Base-by-base conservation (phyloP, 805 yeast genomes). In the Ogataea salicorniae region DNA sequence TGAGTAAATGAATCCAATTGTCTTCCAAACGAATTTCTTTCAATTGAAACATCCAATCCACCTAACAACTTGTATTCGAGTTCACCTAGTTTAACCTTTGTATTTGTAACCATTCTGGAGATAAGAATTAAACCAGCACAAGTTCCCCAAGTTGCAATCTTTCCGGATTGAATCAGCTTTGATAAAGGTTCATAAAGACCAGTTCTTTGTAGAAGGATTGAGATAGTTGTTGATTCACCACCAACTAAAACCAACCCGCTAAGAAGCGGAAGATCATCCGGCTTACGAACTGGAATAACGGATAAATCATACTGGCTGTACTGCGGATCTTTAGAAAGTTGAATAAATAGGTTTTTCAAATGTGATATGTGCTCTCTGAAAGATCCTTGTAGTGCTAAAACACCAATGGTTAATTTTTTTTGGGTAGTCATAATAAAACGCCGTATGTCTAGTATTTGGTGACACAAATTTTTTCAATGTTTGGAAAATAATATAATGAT, bases 111-210 rank as follows among this genome's bases (percentile, higher is more conserved):
- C 41, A 73, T 70, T 46, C 74, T 70, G 7, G 90, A 75, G 22
- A 87, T 68, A 53, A 85, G 73, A 44, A 87, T 86, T 55, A 87
- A 68, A 2, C 95, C 95, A 3, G 95, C 95, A 64, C 95, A 87
- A 1, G 95, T 87, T 0, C 95, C 95, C 95, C 95, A 87, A 13
- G 80, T 75, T 1, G 87, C 81, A 9, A 62, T 46, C 50, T 75
- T 77, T 18, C 68, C 66, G 7, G 74, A 67, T 42, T 74, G 70
- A 22, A 81, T 78, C 61, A 76, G 80, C 13, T 68, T 60, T 37
- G 72, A 64, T 46, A 86, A 66, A 2, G 85, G 84, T 23, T 73
- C 71, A 17, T 82, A 66, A 56, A 86, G 59, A 1, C 78, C 76
- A 0, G 81, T 75, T 46, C 89, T 67, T 60, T 84, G 84, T 1